Evolutionary conservation across 1,139 yeast genomes (phyloP).

Genomic region (Sugiyamaella pinicola): DNA sequence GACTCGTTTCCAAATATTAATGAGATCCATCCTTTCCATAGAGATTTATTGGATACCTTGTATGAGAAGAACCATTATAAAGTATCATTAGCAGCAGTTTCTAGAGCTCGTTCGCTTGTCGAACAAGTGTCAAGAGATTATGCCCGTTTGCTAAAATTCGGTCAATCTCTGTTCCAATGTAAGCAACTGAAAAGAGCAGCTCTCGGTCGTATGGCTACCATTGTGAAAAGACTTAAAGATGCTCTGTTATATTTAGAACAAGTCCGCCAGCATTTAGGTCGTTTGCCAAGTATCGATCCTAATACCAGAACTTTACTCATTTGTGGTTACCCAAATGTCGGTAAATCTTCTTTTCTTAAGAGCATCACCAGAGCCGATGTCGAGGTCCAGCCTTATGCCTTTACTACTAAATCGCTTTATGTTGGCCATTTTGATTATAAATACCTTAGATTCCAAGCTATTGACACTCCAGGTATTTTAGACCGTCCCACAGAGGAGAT

Average conservation of each 20-base stretch:
- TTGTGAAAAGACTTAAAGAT: slow-evolving; percentile 90
- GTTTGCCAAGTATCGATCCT: slow-evolving; percentile 97
- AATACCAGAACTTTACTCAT: slow-evolving; percentile 95
- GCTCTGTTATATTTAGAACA: slow-evolving; percentile 92
- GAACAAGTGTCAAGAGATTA: slow-evolving; percentile 97
- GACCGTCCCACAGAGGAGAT: slow-evolving; percentile 99
- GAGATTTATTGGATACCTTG: slow-evolving; percentile 95
- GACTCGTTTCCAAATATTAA: slow-evolving; percentile 93
- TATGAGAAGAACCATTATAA: slow-evolving; percentile 98
- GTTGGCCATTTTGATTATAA: slow-evolving; percentile 98
- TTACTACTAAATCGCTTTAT: slow-evolving; percentile 91
- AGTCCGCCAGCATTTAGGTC: slow-evolving; percentile 98
- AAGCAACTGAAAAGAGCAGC: slow-evolving; percentile 98
- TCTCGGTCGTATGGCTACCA: slow-evolving; percentile 98
- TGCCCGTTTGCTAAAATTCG: slow-evolving; percentile 88
- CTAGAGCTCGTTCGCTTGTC: slow-evolving; percentile 88
- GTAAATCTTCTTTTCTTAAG: slow-evolving; percentile 91
- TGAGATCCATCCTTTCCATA: slow-evolving; percentile 97
- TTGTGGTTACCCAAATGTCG: slow-evolving; percentile 99
- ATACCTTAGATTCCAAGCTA: slow-evolving; percentile 95
- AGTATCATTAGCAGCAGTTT: slow-evolving; percentile 93
- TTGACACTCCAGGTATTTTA: slow-evolving; percentile 98
- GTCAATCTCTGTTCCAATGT: slow-evolving; percentile 97
- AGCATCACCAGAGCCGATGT: slow-evolving; percentile 97
- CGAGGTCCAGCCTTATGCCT: slow-evolving; percentile 98